Conservation (phyloP, 257 asterid species). For the Fraxinus pennsylvanica region DNA sequence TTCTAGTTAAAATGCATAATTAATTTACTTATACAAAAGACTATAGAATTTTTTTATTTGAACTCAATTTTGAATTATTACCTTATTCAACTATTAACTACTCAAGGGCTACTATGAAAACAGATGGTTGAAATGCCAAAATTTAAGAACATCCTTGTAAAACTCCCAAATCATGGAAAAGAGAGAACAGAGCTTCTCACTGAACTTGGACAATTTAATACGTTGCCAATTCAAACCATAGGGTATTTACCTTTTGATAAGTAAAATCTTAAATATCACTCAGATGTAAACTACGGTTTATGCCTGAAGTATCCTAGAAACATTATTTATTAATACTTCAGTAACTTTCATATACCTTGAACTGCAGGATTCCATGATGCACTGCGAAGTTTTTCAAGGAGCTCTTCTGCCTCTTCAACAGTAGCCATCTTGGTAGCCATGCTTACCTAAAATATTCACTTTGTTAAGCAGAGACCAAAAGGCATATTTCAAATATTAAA, state of each 20-base stretch:
- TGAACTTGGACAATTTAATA: slow-evolving; percentile 7
- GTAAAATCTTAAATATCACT: slow-evolving; percentile 9
- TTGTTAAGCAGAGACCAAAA: slow-evolving; percentile 27
- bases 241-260: neutral
- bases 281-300: neutral
- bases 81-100: too few relatives aligned
- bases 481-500: slow-evolving; percentile 13
- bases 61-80: too few relatives aligned
- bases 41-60: too few relatives aligned
- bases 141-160: neutral
- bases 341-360: slow-evolving; percentile 35
- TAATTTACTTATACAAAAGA: neutral
- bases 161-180: slow-evolving; percentile 1
- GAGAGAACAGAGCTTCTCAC: neutral
- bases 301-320: neutral
- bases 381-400: slow-evolving; percentile 45
- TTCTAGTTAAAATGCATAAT: neutral
- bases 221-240: neutral
- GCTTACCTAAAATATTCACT: slow-evolving; percentile 62
- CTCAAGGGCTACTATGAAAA: too few relatives aligned
- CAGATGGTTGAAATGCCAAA: too few relatives aligned
- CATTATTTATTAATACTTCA: neutral
- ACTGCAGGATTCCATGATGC: slow-evolving; percentile 37
- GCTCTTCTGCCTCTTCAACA: slow-evolving; percentile 51
- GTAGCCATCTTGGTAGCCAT: slow-evolving; percentile 93